These are phyloP conservation scores for Corniculantispora saksenae DNA, from an alignment of 2,329 filamentous ascomycete species.

Conservation along the genomic window DNA sequence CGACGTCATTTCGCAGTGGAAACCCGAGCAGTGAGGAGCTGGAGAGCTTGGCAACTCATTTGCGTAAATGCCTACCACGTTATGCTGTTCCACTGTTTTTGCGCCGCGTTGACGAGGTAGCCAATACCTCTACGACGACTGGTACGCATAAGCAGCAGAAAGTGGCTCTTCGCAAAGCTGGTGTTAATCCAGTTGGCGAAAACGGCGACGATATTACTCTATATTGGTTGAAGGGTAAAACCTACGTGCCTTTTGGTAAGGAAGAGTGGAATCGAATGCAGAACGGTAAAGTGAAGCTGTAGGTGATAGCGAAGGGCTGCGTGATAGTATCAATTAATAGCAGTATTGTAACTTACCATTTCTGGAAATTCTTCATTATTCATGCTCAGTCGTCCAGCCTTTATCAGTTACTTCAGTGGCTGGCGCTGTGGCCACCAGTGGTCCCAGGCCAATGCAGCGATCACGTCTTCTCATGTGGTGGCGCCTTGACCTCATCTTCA, in stretches of 20 bases:
- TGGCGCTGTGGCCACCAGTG: no score
- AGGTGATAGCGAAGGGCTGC: not conserved
- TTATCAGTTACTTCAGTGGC: no score
- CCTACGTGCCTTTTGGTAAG: conserved; percentile 67
- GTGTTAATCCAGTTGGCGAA: conserved; percentile 61
- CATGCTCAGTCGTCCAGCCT: no score
- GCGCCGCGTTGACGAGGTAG: conserved; percentile 59
- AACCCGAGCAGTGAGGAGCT: conserved; percentile 47
- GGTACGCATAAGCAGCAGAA: conserved; percentile 92
- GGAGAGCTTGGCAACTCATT: conserved; percentile 60
- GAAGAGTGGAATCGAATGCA: conserved; percentile 61
- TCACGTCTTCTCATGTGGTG: no score
- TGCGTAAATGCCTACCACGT: conserved; percentile 59
- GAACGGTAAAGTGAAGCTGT: not conserved
- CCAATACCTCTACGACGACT: conserved; percentile 63
- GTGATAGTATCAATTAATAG: not conserved
- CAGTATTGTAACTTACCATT: no score
- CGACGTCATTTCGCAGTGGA: conserved; percentile 56
- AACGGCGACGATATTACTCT: conserved; percentile 42
- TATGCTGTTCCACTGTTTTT: conserved; percentile 81
- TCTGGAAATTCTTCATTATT: no score
- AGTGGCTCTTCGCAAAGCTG: conserved; percentile 66
- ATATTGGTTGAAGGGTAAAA: conserved; percentile 66
- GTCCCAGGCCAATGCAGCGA: no score
- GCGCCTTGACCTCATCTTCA: no score